These are phyloP conservation scores for Fraxinus excelsior DNA, from an alignment of 257 asterid species.

Conservation along the genomic window DNA sequence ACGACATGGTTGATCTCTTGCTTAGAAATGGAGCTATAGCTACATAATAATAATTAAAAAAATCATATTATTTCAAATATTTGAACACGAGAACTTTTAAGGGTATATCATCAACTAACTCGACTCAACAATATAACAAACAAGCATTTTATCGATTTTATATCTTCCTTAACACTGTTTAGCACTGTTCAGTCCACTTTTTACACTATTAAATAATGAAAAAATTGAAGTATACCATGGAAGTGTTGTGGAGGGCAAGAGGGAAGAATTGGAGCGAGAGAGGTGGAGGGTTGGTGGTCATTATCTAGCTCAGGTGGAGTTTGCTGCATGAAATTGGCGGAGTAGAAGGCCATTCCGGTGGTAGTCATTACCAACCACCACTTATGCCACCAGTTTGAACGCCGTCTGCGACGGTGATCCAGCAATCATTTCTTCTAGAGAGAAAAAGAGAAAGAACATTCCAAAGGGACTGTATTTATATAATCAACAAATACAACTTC, in stretches of 20 bases:
- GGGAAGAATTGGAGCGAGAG: slow-evolving; percentile 42
- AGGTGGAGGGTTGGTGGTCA: slow-evolving; percentile 37
- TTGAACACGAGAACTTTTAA: neutral
- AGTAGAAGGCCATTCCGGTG: slow-evolving; percentile 73
- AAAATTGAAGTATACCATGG: slow-evolving; percentile 31
- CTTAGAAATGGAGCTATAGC: slow-evolving; percentile 40
- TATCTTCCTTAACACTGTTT: too few relatives aligned
- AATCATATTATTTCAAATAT: neutral
- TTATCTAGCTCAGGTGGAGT: slow-evolving; percentile 56
- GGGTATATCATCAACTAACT: neutral
- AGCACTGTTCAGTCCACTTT: too few relatives aligned
- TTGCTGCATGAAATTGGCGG: slow-evolving; percentile 81
- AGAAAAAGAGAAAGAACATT: neutral
- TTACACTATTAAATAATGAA: neutral
- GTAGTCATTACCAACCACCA: slow-evolving; percentile 44
- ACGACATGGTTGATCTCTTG: slow-evolving; percentile 48
- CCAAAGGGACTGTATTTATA: neutral
- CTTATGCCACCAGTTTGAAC: slow-evolving; percentile 25
- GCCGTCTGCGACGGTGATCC: slow-evolving; percentile 30
- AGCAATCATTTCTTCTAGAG: slow-evolving; percentile 7
- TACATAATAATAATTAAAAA: neutral
- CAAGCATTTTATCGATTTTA: too few relatives aligned
- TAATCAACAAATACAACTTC: slow-evolving; percentile 9
- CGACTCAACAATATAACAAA: neutral
- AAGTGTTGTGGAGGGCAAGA: slow-evolving; percentile 55